Base-by-base conservation (phyloP, 1,139 yeast species). In the Candida tetrigidarum region DNA sequence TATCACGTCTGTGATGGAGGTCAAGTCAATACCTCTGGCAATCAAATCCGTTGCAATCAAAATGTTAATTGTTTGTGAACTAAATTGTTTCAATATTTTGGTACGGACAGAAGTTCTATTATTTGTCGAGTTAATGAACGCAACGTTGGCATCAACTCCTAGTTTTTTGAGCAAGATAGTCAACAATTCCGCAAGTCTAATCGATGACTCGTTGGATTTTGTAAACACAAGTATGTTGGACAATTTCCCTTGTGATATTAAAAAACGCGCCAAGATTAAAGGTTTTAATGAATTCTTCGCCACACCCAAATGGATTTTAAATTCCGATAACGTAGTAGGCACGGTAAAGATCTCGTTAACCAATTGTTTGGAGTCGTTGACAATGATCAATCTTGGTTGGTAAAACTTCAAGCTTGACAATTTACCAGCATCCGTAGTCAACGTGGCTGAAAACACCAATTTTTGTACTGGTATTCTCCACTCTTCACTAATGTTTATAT, bases 351-450 rank as follows among this genome's bases (percentile, higher is more conserved):
- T 64, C 49, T 83, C 86, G 47, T 72, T 72, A 22, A 74, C 78
- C 50, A 78, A 63, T 33, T 67, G 64, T 39, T 74, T 71, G 32
- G 76, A 70, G 39, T 83, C 78, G 54, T 85, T 89, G 46, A 89
- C 84, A 46, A 92, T 80, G 39, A 88, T 76, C 39, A 95, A 66
- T 56, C 84, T 76, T 6, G 97, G 96, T 40, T 76, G 74, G 45
- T 74, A 69, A 53, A 95, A 80, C 45, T 84, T 79, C 50, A 93
- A 71, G 39, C 81, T 78, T 8, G 93, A 77, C 43, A 95, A 70
- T 58, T 88, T 88, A 28, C 95, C 96, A 0, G 97, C 91, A 63
- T 92, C 96, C 1, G 97, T 85, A 3, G 97, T 91, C 47, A 95
- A 75, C 0, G 99, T 93, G 5, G 99, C 99, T 34, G 96, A 86